Conservation (phyloP, 2,329 filamentous ascomycete species). For the Chalaropsis ovoidea region DNA sequence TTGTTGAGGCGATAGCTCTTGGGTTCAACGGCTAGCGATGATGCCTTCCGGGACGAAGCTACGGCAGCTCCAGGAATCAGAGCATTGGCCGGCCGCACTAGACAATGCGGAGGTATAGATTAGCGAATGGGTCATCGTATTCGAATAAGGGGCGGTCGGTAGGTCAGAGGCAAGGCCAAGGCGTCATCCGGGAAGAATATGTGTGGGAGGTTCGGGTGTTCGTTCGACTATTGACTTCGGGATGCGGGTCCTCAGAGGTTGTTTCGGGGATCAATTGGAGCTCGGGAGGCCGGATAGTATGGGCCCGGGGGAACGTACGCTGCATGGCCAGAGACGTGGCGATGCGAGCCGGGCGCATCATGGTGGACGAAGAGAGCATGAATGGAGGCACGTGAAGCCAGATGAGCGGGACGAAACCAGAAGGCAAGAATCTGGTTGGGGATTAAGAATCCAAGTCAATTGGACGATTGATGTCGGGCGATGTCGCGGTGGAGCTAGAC, state of each 20-base stretch:
- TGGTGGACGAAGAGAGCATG: slow-evolving; percentile 29
- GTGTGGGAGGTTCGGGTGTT: neutral
- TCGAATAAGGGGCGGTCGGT: neutral
- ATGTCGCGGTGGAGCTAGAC: neutral
- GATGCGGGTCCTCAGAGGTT: neutral
- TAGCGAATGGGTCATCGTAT: neutral
- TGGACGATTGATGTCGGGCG: neutral
- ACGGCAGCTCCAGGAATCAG: slow-evolving; percentile 57
- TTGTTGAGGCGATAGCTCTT: slow-evolving; percentile 34
- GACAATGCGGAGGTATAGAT: slow-evolving; percentile 23
- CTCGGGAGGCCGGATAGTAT: slow-evolving; percentile 11
- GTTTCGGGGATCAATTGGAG: neutral
- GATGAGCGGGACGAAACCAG: neutral
- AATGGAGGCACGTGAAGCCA: neutral
- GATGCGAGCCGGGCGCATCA: slow-evolving; percentile 43
- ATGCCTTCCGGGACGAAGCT: slow-evolving; percentile 54
- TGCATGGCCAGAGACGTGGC: slow-evolving; percentile 44
- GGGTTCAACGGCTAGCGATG: slow-evolving; percentile 44
- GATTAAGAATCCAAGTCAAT: neutral
- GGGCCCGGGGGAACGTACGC: slow-evolving; percentile 34
- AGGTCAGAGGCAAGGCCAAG: slow-evolving; percentile 8
- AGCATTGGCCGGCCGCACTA: slow-evolving; percentile 56
- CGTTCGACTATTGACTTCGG: neutral
- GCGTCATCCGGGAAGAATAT: neutral
- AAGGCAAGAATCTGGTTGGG: neutral